Evolutionary conservation across 768 basidiomycete genomes (phyloP).

Genomic region (Pulveroboletus sp.): DNA sequence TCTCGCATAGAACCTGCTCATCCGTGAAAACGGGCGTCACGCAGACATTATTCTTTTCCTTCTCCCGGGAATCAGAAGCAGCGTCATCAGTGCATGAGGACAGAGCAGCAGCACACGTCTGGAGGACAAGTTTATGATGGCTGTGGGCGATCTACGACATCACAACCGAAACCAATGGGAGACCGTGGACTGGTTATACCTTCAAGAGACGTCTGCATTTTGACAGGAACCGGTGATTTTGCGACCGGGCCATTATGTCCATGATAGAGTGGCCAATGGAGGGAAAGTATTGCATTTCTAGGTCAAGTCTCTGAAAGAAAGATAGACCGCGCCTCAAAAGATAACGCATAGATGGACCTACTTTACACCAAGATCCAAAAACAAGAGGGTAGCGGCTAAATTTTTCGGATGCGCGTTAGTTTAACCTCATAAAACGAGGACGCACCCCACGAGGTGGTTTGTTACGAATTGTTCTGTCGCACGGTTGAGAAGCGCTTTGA

Average conservation of each 20-base stretch:
- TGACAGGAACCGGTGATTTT: conserved; percentile 41
- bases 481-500: conserved; percentile 47
- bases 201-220: conserved; percentile 42
- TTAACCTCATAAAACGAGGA: conserved; percentile 4
- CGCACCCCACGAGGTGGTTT: conserved; percentile 57
- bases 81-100: conserved; percentile 16
- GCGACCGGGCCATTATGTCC: conserved; percentile 50
- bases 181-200: conserved; percentile 33
- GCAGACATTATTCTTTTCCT: conserved; percentile 8
- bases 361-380: conserved; percentile 66
- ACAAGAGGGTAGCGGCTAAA: conserved; percentile 71
- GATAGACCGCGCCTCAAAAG: neutral
- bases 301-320: conserved; percentile 49
- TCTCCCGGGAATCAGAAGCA: conserved; percentile 7
- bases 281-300: conserved; percentile 46
- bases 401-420: conserved; percentile 9
- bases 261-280: conserved; percentile 48
- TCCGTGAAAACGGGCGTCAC: conserved; percentile 22
- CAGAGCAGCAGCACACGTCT: conserved; percentile 25
- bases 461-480: conserved; percentile 50
- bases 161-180: conserved; percentile 11
- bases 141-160: conserved; percentile 20
- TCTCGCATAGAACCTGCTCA: conserved; percentile 36
- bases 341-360: conserved; percentile 27
- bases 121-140: conserved; percentile 25